phyloP scores from a whole-genome alignment of 345 rosid genomes.

The Cardamine occulta region DNA sequence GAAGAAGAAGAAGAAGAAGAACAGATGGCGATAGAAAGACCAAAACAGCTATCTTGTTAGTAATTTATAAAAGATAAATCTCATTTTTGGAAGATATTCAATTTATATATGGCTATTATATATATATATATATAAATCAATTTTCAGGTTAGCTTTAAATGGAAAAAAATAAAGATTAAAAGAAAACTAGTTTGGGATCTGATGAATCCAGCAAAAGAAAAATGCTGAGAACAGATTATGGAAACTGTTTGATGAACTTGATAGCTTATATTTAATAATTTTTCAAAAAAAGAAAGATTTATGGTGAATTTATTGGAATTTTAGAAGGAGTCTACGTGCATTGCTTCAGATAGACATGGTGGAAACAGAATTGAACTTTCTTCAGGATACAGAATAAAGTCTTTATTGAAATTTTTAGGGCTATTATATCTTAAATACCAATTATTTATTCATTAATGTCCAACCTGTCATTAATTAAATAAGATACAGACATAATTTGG shows the following conservation, averaged over 20 bases:
- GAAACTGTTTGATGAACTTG: conserved; percentile 13
- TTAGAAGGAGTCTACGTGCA: conserved; percentile 33
- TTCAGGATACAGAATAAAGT: background rate
- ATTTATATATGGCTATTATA: background rate
- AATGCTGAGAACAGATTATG: background rate
- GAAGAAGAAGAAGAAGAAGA: conserved; percentile 31
- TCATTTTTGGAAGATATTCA: background rate
- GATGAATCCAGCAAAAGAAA: conserved; percentile 1
- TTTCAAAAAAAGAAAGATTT: background rate
- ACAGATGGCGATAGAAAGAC: conserved; percentile 40
- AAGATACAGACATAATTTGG: conserved; percentile 35
- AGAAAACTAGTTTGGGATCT: conserved; percentile 3
- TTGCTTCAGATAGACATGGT: conserved; percentile 36
- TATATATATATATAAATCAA: background rate
- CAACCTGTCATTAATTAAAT: conserved; percentile 36
- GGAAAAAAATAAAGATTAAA: background rate
- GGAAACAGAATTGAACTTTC: conserved; percentile 37
- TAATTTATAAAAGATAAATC: background rate
- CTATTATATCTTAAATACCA: background rate
- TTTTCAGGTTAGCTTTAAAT: background rate
- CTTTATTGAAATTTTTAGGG: background rate
- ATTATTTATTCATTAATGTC: conserved; percentile 21
- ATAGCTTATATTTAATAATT: background rate
- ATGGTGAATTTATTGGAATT: background rate
- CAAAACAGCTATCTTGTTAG: conserved; percentile 34